phyloP scores from a whole-genome alignment of 305 asterid genomes.

The Fraxinus angustifolia region DNA sequence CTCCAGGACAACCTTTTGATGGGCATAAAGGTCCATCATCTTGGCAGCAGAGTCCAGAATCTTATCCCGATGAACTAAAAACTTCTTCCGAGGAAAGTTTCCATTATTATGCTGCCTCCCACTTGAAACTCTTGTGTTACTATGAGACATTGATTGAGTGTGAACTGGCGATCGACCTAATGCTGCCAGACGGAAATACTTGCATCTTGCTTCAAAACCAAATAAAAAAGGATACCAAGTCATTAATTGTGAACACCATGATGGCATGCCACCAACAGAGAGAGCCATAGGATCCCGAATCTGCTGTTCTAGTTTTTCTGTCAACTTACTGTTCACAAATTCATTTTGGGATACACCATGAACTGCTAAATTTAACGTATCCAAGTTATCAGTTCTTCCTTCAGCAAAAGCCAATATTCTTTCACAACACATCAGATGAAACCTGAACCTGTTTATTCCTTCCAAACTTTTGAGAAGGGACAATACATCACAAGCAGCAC shows the following conservation, averaged over 20 bases:
- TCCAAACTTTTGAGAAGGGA: slow-evolving; percentile 77
- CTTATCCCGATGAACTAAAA: slow-evolving; percentile 68
- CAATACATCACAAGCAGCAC: slow-evolving; percentile 59
- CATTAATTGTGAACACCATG: slow-evolving; percentile 84
- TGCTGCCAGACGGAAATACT: slow-evolving; percentile 68
- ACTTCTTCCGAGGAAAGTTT: slow-evolving; percentile 55
- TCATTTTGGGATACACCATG: slow-evolving; percentile 54
- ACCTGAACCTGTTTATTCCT: slow-evolving; percentile 65
- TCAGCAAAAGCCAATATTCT: slow-evolving; percentile 51
- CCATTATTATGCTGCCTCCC: slow-evolving; percentile 50
- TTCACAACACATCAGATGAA: slow-evolving; percentile 56
- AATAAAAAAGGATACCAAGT: slow-evolving; percentile 74
- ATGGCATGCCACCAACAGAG: slow-evolving; percentile 76
- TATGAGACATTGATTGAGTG: slow-evolving; percentile 32
- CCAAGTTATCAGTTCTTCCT: slow-evolving; percentile 47
- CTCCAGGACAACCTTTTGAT: slow-evolving; percentile 62
- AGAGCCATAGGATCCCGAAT: slow-evolving; percentile 70
- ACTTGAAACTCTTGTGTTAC: slow-evolving; percentile 35
- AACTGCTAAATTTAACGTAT: slow-evolving; percentile 37
- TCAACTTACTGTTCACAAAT: slow-evolving; percentile 71
- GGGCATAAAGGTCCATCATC: slow-evolving; percentile 71
- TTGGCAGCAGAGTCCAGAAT: slow-evolving; percentile 70
- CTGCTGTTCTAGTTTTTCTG: slow-evolving; percentile 92
- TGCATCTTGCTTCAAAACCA: slow-evolving; percentile 81
- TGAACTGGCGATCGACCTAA: slow-evolving; percentile 47